Base-by-base conservation (phyloP, 768 basidiomycete genomes). In the Lentinula lateritia region DNA sequence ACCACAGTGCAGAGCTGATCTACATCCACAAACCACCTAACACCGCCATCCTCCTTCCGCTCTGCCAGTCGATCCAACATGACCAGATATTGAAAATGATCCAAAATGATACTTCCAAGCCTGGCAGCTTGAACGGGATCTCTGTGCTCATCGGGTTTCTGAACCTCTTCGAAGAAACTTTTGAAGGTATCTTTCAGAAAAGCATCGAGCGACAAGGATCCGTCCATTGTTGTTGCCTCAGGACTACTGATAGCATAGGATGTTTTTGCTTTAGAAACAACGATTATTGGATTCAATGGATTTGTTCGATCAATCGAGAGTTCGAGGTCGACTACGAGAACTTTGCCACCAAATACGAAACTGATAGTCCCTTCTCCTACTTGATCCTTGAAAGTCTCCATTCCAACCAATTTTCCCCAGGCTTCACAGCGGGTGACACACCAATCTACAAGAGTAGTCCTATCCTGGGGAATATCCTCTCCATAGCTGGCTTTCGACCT, bases 321-420 rank as follows among this genome's bases (percentile, higher is more conserved):
- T 65, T 90, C 87, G 62, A 92, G 79, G 69, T 93, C 91, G 58
- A 92, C 74, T 38, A 92, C 90, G 9, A 93, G 75, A n/a, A 91
- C 85, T 70, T 90, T 90, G 1, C 91, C 91, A 3, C 85, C 91
- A 41, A 92, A 80, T 18, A 87, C 80, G 42, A 90, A 74, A 0
- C 80, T 86, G 43, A 80, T 74, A 28, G 75, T 75, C 15, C 80
- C 81, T 62, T 79, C 80, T 41, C 77, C 76, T 18, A 73, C 73
- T 50, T 83, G 80, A 64, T 91, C 90, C 62, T 80, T 83, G 75
- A 89, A 92, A 3, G 84, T 77, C 66, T 92, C 88, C 88, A 92
- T 88, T 32, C 87, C 89, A 5, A 79, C 84, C 32, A 80, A 74
- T 16, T 78, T 79, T 6, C 84, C 85, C 85, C 88, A 91, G 36